These are phyloP conservation scores for Evansstolkia leycettana DNA, from an alignment of 495 filamentous ascomycete species.

Conservation along the genomic window DNA sequence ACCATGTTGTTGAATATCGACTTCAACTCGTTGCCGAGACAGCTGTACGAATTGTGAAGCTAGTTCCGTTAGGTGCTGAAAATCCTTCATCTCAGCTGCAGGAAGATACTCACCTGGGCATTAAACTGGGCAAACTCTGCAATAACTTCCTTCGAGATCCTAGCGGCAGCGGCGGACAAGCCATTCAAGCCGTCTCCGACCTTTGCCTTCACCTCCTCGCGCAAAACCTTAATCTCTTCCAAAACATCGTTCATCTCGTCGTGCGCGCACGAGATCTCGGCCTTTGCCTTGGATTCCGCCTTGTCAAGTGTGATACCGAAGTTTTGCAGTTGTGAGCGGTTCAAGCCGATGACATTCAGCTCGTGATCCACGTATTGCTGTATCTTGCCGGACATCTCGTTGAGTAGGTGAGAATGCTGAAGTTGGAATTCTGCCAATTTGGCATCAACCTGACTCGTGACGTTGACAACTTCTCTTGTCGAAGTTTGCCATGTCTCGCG, in stretches of 20 bases:
- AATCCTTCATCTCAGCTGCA: too few species aligned
- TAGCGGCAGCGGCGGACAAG: constrained; percentile 71
- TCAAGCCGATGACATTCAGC: constrained; percentile 49
- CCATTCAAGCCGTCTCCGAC: constrained; percentile 79
- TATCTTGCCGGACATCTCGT: constrained; percentile 54
- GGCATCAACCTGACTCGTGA: constrained; percentile 63
- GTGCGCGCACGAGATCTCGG: constrained; percentile 56
- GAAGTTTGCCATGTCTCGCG: constrained; percentile 66
- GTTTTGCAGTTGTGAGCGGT: constrained; percentile 54
- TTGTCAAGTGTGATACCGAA: constrained; percentile 52
- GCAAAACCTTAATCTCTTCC: constrained; percentile 78
- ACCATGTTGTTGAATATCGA: constrained; percentile 68
- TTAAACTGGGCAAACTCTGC: constrained; percentile 75
- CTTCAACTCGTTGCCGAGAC: constrained; percentile 84
- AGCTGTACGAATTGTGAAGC: constrained; percentile 75
- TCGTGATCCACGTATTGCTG: constrained; percentile 60
- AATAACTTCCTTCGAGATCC: constrained; percentile 84
- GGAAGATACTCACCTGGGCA: too few species aligned
- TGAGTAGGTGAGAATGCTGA: constrained; percentile 59
- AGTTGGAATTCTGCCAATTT: constrained; percentile 55
- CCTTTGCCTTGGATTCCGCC: constrained; percentile 52
- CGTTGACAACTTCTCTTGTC: constrained; percentile 56
- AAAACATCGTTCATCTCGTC: constrained; percentile 84
- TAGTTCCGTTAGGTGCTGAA: too few species aligned
- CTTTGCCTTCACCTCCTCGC: constrained; percentile 73